Evolutionary conservation across 139 green algal species (phyloP).

Genomic region (Yamagishiella unicocca): DNA sequence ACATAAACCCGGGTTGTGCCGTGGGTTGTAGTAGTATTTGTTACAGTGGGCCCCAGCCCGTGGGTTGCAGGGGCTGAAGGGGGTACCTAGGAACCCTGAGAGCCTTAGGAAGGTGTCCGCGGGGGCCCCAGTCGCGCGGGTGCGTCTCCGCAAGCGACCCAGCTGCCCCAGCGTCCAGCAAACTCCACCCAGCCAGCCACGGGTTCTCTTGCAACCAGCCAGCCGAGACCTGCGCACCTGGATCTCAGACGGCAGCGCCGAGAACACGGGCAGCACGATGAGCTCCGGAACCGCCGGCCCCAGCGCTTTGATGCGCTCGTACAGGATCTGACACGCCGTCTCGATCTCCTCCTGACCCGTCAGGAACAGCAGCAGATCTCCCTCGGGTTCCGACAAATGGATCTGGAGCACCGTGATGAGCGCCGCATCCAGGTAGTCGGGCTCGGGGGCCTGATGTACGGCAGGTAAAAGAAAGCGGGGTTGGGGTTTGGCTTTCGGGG

Average conservation of each 20-base stretch:
- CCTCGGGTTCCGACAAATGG: slow-evolving; percentile 83
- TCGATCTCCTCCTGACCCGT: slow-evolving; percentile 98
- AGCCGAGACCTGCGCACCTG: slow-evolving; percentile 24
- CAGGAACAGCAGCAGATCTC: slow-evolving; percentile 94
- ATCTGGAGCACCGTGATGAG: slow-evolving; percentile 98
- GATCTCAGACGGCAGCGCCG: slow-evolving; percentile 64
- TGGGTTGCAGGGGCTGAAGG: no score
- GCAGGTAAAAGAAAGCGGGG: neutral
- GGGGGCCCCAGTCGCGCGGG: no score
- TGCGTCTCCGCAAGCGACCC: no score
- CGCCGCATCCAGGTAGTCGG: slow-evolving; percentile 96
- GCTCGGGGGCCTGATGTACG: slow-evolving; percentile 76
- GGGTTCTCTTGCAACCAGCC: no score
- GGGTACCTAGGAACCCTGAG: no score
- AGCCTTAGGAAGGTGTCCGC: no score
- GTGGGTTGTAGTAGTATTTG: no score
- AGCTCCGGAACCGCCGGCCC: slow-evolving; percentile 92
- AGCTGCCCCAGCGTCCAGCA: no score
- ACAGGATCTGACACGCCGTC: slow-evolving; percentile 89
- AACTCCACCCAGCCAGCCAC: neutral
- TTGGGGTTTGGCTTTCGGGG: neutral
- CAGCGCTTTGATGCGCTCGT: slow-evolving; percentile 95
- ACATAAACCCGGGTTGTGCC: no score
- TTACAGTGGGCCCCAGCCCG: no score
- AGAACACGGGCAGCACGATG: slow-evolving; percentile 96